Evolutionary conservation across 148 eudicot species (phyloP).

Genomic region (Spergularia marina): DNA sequence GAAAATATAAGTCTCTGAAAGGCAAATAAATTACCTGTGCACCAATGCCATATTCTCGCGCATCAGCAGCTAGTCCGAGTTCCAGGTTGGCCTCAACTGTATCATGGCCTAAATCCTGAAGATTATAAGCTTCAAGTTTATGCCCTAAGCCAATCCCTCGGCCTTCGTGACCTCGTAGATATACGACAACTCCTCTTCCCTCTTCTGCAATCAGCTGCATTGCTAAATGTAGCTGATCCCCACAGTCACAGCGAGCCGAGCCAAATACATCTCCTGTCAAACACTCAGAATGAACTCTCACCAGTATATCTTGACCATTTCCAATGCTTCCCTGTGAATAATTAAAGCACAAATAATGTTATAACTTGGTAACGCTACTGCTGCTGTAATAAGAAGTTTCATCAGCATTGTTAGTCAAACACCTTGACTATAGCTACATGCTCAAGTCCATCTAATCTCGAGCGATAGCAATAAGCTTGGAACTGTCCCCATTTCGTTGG

Average conservation of each 20-base stretch:
- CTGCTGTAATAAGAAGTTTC: too few species aligned
- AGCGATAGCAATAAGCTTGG: slow-evolving; percentile 62
- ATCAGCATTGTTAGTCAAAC: background rate
- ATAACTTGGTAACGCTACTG: too few species aligned
- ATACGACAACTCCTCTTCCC: slow-evolving; percentile 76
- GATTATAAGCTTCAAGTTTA: slow-evolving; percentile 81
- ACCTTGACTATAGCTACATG: slow-evolving; percentile 86
- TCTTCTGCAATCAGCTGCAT: slow-evolving; percentile 74
- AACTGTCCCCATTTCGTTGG: slow-evolving; percentile 83
- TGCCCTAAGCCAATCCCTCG: slow-evolving; percentile 94
- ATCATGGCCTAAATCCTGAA: slow-evolving; percentile 92
- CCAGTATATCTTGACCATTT: slow-evolving; percentile 77
- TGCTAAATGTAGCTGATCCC: slow-evolving; percentile 72
- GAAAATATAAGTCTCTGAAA: too few species aligned
- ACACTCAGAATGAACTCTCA: slow-evolving; percentile 94
- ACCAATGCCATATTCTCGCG: slow-evolving; percentile 92
- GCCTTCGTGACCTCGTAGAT: slow-evolving; percentile 93
- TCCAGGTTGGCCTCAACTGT: slow-evolving; percentile 92
- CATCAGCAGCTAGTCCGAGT: slow-evolving; percentile 89
- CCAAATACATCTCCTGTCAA: slow-evolving; percentile 95
- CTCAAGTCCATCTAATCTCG: slow-evolving; percentile 79
- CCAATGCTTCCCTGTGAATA: slow-evolving; percentile 64
- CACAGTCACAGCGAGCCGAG: slow-evolving; percentile 90
- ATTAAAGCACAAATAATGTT: background rate
- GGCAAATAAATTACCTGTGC: slow-evolving; percentile 54